phyloP scores from a whole-genome alignment of 345 rosid genomes.

The Aquilaria yunnanensis region DNA sequence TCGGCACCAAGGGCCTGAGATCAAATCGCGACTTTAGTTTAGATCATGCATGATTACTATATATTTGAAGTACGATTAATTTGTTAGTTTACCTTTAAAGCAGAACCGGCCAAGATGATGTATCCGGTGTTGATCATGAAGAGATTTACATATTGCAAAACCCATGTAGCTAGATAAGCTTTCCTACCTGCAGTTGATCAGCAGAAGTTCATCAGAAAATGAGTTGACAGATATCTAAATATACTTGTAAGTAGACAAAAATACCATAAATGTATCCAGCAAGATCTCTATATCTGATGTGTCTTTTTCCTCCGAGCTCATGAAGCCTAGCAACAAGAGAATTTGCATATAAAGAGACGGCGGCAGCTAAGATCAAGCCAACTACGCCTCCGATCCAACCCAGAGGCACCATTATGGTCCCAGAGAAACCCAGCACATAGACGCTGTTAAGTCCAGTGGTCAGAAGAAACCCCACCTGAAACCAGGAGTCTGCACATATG shows the following conservation, averaged over 20 bases:
- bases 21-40: no score
- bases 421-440: slow-evolving; percentile 84
- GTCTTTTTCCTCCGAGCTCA: slow-evolving; percentile 83
- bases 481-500: slow-evolving; percentile 70
- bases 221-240: slow-evolving; percentile 24
- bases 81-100: slow-evolving; percentile 60
- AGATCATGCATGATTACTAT: slow-evolving; percentile 32
- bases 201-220: not conserved
- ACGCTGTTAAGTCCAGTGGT: slow-evolving; percentile 92
- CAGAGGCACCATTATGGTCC: slow-evolving; percentile 81
- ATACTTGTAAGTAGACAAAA: not conserved
- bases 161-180: slow-evolving; percentile 67
- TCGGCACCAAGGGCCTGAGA: no score
- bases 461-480: slow-evolving; percentile 76
- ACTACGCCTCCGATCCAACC: slow-evolving; percentile 80
- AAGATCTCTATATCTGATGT: slow-evolving; percentile 89
- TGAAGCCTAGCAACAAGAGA: slow-evolving; percentile 80
- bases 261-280: slow-evolving; percentile 77
- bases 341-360: slow-evolving; percentile 70
- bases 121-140: slow-evolving; percentile 82
- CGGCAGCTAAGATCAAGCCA: slow-evolving; percentile 64
- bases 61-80: slow-evolving; percentile 19
- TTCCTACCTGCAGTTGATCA: slow-evolving; percentile 41
- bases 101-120: slow-evolving; percentile 70
- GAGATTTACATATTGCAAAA: slow-evolving; percentile 66